Percentiles rank a stretch among this genome's conserved stretches.
These are phyloP conservation scores for Krasilnikovozyma curviuscula DNA, from an alignment of 768 basidiomycete genomes.

Conservation along the genomic window DNA sequence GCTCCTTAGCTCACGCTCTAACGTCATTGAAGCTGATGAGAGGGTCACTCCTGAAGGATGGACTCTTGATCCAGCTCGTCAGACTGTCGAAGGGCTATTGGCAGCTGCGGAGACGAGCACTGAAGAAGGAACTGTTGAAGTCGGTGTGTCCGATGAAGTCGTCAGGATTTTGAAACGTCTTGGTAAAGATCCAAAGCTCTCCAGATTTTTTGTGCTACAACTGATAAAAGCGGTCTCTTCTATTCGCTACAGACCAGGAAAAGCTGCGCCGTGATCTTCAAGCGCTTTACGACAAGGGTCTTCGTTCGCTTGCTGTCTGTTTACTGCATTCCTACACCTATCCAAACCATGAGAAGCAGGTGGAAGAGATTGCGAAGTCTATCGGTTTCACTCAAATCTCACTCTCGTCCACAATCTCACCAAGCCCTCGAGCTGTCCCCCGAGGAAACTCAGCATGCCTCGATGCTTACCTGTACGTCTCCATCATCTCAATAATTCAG, in stretches of 20 bases:
- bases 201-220: background rate
- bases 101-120: background rate
- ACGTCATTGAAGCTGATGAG: conserved; percentile 13
- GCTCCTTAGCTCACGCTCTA: conserved; percentile 3
- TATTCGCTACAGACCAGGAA: background rate
- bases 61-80: conserved; percentile 13
- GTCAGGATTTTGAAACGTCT: conserved; percentile 11
- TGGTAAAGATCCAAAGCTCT: conserved; percentile 3
- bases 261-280: background rate
- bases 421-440: conserved; percentile 19
- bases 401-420: conserved; percentile 4
- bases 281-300: background rate
- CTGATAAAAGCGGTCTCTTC: background rate
- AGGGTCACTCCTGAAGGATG: conserved; percentile 19
- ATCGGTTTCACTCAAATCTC: conserved; percentile 17
- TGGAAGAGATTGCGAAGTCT: conserved; percentile 12
- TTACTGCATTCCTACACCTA: conserved; percentile 9
- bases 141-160: conserved; percentile 12
- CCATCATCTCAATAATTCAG: conserved; percentile 4
- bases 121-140: conserved; percentile 10
- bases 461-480: conserved; percentile 23
- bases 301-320: conserved; percentile 3
- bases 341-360: conserved; percentile 14
- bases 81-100: background rate
- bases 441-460: conserved; percentile 20